Conservation (phyloP, 78 protist species). For the Pelomyxa schiedti region DNA sequence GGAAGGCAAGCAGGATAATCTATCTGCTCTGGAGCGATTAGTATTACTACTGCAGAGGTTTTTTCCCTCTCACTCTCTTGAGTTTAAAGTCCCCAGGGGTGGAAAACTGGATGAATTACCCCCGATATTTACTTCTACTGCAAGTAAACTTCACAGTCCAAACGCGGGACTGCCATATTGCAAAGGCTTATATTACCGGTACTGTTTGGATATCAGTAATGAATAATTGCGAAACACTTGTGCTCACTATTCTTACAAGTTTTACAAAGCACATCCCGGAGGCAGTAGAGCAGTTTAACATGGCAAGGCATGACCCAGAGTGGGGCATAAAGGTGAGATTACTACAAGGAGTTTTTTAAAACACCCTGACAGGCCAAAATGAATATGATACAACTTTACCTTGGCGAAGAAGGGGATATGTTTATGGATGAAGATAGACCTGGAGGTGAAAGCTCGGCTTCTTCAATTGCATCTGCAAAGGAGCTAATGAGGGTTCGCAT, state of each 20-base stretch:
- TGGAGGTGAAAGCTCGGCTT: not conserved
- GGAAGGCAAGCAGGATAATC: slow-evolving; percentile 32
- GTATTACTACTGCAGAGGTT: slow-evolving; percentile 18
- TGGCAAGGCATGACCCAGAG: slow-evolving; percentile 28
- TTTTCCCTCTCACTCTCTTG: too few relatives aligned
- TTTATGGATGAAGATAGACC: not conserved
- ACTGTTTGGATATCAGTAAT: not conserved
- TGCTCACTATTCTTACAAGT: not conserved
- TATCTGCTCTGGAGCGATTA: slow-evolving; percentile 28
- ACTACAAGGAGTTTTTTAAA: too few relatives aligned
- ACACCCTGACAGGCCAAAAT: too few relatives aligned
- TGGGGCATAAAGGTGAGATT: slow-evolving; percentile 28
- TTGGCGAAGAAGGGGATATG: slow-evolving; percentile 17
- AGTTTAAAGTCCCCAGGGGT: not conserved
- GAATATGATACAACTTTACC: slow-evolving; percentile 49
- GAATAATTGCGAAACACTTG: too few relatives aligned
- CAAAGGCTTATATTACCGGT: not conserved
- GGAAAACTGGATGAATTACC: not conserved
- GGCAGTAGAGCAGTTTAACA: slow-evolving; percentile 39
- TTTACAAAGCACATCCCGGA: not conserved
- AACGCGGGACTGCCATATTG: slow-evolving; percentile 18
- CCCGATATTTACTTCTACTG: not conserved
- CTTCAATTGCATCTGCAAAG: slow-evolving; percentile 11
- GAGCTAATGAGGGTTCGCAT: too few relatives aligned
- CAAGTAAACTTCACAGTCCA: not conserved